phyloP scores from a whole-genome alignment of 1,139 yeast genomes.

The Candida frijolesensis region DNA sequence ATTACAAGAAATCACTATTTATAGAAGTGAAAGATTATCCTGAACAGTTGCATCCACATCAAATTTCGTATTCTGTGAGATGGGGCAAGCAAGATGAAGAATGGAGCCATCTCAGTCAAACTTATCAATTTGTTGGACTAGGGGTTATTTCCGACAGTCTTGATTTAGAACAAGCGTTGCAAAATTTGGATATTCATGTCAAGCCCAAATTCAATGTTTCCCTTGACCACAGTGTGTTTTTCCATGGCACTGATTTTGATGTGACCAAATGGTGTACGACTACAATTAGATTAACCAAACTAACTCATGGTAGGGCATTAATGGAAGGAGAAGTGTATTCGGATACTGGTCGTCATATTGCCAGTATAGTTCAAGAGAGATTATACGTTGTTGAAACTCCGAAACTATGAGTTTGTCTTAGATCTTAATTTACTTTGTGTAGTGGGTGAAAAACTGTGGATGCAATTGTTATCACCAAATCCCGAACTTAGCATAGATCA shows the following conservation, averaged over 20 bases:
- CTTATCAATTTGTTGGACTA: constrained; percentile 58
- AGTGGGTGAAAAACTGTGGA: no score
- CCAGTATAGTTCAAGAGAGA: constrained; percentile 72
- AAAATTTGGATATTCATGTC: constrained; percentile 28
- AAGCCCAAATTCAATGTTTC: constrained; percentile 42
- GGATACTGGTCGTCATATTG: constrained; percentile 56
- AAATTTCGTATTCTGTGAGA: constrained; percentile 40
- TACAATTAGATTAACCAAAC: constrained; percentile 50
- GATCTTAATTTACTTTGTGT: no score
- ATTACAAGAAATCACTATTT: constrained; percentile 4
- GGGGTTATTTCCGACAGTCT: constrained; percentile 66
- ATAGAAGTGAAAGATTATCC: constrained; percentile 6
- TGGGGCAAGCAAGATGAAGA: constrained; percentile 36
- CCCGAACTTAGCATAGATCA: no score
- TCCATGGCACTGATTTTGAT: constrained; percentile 59
- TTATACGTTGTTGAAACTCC: constrained; percentile 25
- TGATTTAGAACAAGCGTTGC: constrained; percentile 47
- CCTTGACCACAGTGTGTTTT: constrained; percentile 68
- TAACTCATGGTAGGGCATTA: constrained; percentile 57
- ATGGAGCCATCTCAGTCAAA: constrained; percentile 15
- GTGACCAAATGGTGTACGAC: constrained; percentile 57
- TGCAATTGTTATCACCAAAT: no score
- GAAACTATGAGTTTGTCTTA: constrained; percentile 13
- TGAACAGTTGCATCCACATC: constrained; percentile 5
- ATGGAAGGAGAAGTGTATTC: constrained; percentile 62